These are phyloP conservation scores for Alternaria incomplexa DNA, from an alignment of 2,329 filamentous ascomycete genomes.

Conservation along the genomic window DNA sequence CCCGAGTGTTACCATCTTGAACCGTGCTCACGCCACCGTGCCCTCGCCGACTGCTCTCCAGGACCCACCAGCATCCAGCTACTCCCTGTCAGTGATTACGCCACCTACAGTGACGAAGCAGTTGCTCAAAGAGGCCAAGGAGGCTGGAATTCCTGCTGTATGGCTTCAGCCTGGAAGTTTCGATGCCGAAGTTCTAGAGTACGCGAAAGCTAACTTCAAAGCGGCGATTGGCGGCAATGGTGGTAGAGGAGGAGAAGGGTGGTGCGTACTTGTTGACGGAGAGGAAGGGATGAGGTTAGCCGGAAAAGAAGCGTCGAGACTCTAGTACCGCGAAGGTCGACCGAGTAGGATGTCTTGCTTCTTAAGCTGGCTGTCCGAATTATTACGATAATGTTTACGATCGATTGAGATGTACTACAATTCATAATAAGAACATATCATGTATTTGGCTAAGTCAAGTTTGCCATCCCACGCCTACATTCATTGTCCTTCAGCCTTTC, in stretches of 20 bases:
- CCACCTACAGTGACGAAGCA: conserved; percentile 77
- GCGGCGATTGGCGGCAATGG: conserved; percentile 66
- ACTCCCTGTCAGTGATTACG: conserved; percentile 85
- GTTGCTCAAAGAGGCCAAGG: conserved; percentile 77
- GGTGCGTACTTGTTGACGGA: conserved; percentile 52
- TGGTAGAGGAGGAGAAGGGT: conserved; percentile 43
- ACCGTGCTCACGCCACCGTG: conserved; percentile 67
- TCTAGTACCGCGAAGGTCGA: conserved; percentile 16
- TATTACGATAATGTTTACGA: neutral
- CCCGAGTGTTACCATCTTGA: conserved; percentile 67
- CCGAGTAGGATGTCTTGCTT: neutral
- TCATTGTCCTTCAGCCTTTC: neutral
- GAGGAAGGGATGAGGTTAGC: conserved; percentile 45
- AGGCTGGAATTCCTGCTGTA: conserved; percentile 68
- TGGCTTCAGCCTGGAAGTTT: conserved; percentile 85
- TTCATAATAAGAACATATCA: neutral
- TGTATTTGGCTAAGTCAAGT: neutral
- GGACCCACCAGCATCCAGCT: conserved; percentile 58
- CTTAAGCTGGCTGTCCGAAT: neutral
- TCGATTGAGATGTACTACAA: no score
- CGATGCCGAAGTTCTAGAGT: conserved; percentile 74
- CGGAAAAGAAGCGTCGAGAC: conserved; percentile 42
- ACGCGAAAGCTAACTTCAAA: conserved; percentile 71
- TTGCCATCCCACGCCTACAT: neutral
- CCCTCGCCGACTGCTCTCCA: conserved; percentile 69